Evolutionary conservation across 805 yeast species (phyloP).

Genomic region (Ogataea allantospora): DNA sequence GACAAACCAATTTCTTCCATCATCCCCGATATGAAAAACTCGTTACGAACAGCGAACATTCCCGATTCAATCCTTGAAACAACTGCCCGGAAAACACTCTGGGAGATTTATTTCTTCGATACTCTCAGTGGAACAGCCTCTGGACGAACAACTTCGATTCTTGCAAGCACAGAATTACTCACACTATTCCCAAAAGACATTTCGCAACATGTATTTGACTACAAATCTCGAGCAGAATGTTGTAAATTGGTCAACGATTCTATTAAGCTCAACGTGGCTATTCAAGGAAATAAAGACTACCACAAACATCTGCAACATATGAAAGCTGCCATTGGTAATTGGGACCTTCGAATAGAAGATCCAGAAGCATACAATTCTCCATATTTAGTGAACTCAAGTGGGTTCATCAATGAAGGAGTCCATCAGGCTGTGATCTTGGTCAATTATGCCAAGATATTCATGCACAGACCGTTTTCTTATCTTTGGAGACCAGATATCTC

Average conservation of each 20-base stretch:
- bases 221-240: slow-evolving; percentile 44
- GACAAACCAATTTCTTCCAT: slow-evolving; percentile 17
- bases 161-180: slow-evolving; percentile 37
- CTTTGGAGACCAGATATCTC: slow-evolving; percentile 50
- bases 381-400: slow-evolving; percentile 40
- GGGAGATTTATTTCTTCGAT: slow-evolving; percentile 54
- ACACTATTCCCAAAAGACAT: slow-evolving; percentile 41
- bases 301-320: slow-evolving; percentile 38
- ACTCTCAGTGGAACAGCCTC: slow-evolving; percentile 54
- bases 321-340: slow-evolving; percentile 47
- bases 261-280: slow-evolving; percentile 45
- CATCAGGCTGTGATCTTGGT: slow-evolving; percentile 49
- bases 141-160: slow-evolving; percentile 41
- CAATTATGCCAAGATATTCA: slow-evolving; percentile 53
- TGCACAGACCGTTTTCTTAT: slow-evolving; percentile 53
- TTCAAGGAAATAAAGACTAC: slow-evolving; percentile 40
- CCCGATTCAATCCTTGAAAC: slow-evolving; percentile 29
- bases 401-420: slow-evolving; percentile 51
- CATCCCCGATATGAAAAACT: slow-evolving; percentile 12
- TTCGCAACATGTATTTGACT: slow-evolving; percentile 40
- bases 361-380: slow-evolving; percentile 44
- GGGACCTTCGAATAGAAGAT: slow-evolving; percentile 47
- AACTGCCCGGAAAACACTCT: slow-evolving; percentile 44
- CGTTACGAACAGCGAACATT: slow-evolving; percentile 22
- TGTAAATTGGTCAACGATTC: slow-evolving; percentile 50